These are phyloP conservation scores for Harrya chromipes DNA, from an alignment of 768 basidiomycete genomes.

Conservation along the genomic window DNA sequence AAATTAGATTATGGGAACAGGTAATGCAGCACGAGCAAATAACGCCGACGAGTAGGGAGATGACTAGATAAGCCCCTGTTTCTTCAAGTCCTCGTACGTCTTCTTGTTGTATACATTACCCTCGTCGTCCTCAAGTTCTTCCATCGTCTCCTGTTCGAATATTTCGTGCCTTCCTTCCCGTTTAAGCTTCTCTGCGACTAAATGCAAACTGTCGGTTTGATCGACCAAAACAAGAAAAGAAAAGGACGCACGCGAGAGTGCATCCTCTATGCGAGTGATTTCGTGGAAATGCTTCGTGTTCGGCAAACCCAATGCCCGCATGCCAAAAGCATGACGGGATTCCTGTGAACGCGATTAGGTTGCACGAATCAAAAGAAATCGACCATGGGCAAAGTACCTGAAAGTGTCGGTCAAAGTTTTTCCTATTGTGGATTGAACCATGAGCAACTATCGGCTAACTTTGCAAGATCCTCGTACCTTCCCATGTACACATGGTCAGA, in stretches of 20 bases:
- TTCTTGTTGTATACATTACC: slow-evolving; percentile 98
- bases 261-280: slow-evolving; percentile 96
- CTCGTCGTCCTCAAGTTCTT: slow-evolving; percentile 97
- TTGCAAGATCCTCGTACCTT: slow-evolving; percentile 46
- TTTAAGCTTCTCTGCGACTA: slow-evolving; percentile 97
- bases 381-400: slow-evolving; percentile 48
- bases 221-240: not conserved
- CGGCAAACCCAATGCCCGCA: slow-evolving; percentile 94
- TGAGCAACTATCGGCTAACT: slow-evolving; percentile 12
- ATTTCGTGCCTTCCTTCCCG: slow-evolving; percentile 95
- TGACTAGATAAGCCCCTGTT: slow-evolving; percentile 82
- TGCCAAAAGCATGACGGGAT: slow-evolving; percentile 95
- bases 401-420: slow-evolving; percentile 96
- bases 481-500: slow-evolving; percentile 98
- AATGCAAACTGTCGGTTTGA: not conserved
- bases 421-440: slow-evolving; percentile 43
- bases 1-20: slow-evolving; percentile 1
- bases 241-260: slow-evolving; percentile 73
- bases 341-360: slow-evolving; percentile 50
- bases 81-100: slow-evolving; percentile 96
- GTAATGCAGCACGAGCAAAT: slow-evolving; percentile 3
- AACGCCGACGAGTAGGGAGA: not conserved
- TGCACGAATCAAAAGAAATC: not conserved
- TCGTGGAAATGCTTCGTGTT: slow-evolving; percentile 99
- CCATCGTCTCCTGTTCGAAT: slow-evolving; percentile 91